Evolutionary conservation across 345 rosid genomes (phyloP).

Genomic region (Aquilaria sinensis): DNA sequence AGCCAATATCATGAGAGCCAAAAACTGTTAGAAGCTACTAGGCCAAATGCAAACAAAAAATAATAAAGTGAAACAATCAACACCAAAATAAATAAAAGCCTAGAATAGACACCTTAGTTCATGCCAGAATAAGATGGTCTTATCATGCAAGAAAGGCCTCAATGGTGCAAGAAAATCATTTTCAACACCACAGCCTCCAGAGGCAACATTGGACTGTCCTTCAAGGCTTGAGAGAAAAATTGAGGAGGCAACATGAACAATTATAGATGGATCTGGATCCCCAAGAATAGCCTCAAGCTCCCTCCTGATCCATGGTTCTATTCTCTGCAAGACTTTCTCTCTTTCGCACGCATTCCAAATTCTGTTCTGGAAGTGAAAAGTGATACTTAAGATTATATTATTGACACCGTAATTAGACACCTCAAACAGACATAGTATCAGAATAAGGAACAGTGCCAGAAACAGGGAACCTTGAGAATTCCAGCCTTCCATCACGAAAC

Average conservation of each 20-base stretch:
- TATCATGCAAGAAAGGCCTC: conserved; percentile 33
- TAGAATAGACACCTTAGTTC: conserved; percentile 44
- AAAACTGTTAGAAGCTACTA: background rate
- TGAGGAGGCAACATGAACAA: conserved; percentile 60
- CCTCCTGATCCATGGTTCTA: conserved; percentile 71
- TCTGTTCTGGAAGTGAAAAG: conserved; percentile 20
- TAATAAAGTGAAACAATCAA: background rate
- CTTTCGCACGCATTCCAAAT: conserved; percentile 23
- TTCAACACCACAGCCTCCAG: conserved; percentile 16
- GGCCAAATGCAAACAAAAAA: background rate
- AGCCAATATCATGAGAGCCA: background rate
- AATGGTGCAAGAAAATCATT: conserved; percentile 35
- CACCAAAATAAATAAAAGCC: background rate
- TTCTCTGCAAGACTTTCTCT: conserved; percentile 32
- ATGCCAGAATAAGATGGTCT: conserved; percentile 59
- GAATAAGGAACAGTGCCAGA: no score
- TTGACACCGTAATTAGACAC: no score
- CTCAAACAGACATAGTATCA: background rate
- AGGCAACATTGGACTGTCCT: conserved; percentile 18
- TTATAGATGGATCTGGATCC: conserved; percentile 62
- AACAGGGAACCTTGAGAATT: no score
- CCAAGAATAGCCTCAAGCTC: conserved; percentile 65
- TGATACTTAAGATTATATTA: background rate
- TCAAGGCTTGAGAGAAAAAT: conserved; percentile 41
- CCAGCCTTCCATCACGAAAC: no score